Evolutionary conservation across 371 early-diverging fungal species (phyloP).

Genomic region (Mortierella sp.): DNA sequence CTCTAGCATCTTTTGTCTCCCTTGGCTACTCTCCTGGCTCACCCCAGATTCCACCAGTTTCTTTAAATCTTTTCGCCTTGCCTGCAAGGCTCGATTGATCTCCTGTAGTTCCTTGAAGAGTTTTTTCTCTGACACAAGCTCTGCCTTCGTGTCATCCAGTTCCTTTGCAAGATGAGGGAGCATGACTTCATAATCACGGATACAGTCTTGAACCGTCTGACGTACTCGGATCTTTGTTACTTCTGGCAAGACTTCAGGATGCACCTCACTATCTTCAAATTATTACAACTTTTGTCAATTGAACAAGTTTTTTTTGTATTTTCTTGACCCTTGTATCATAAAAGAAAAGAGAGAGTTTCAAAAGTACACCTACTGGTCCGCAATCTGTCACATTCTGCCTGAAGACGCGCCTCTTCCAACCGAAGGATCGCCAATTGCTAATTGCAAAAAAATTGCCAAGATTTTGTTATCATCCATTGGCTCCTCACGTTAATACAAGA

Average conservation of each 20-base stretch:
- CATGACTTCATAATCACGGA: constrained; percentile 25
- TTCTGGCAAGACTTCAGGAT: constrained; percentile 31
- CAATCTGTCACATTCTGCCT: constrained; percentile 17
- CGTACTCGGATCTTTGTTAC: constrained; percentile 26
- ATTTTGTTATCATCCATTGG: too few species aligned
- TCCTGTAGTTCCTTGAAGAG: constrained; percentile 35
- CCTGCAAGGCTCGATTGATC: constrained; percentile 43
- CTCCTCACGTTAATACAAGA: not conserved
- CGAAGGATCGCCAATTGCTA: constrained; percentile 37
- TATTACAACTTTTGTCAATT: not conserved
- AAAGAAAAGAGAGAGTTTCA: not conserved
- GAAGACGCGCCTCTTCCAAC: constrained; percentile 32
- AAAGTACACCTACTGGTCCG: constrained; percentile 11
- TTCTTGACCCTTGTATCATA: not conserved
- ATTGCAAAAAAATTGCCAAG: too few species aligned
- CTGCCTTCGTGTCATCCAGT: constrained; percentile 31
- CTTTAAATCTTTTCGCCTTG: constrained; percentile 30
- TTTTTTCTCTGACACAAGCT: constrained; percentile 32
- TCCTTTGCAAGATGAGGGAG: constrained; percentile 26
- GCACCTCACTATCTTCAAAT: constrained; percentile 6
- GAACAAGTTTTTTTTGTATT: not conserved
- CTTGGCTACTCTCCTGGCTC: constrained; percentile 36
- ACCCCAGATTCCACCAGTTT: constrained; percentile 15
- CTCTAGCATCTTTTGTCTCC: constrained; percentile 28
- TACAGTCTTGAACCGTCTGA: constrained; percentile 29